Conservation (phyloP, 352 stramenopile species). For the Peronosclerospora sorghi region DNA sequence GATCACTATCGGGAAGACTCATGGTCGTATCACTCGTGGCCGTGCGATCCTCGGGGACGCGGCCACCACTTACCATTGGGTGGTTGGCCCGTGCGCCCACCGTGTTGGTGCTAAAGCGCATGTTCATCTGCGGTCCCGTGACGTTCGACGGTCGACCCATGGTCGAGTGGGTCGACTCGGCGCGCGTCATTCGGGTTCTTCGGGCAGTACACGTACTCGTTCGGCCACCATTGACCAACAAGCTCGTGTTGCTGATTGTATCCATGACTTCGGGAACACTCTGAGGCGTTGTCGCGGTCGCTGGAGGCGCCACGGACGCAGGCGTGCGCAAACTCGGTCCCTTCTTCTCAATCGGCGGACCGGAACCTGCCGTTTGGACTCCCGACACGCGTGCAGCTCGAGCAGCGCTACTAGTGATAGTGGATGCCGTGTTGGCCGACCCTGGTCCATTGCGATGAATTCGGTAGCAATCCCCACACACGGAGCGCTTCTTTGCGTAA, state of each 20-base stretch:
- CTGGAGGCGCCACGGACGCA: conserved; percentile 10
- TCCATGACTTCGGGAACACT: conserved; percentile 17
- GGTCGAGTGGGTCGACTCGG: conserved; percentile 42
- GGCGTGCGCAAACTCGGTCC: conserved; percentile 11
- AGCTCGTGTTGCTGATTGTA: conserved; percentile 20
- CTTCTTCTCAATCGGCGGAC: conserved; percentile 16
- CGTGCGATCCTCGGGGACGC: conserved; percentile 25
- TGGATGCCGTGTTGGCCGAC: conserved; percentile 18
- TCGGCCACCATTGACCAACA: conserved; percentile 15
- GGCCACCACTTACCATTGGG: conserved; percentile 10
- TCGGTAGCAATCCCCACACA: conserved; percentile 69
- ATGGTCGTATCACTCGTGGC: conserved; percentile 39
- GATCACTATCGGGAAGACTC: conserved; percentile 39
- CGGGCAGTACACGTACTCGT: conserved; percentile 13
- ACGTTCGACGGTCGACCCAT: conserved; percentile 32
- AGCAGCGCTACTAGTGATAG: conserved; percentile 4
- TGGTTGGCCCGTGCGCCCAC: conserved; percentile 15
- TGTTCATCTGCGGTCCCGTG: conserved; percentile 30
- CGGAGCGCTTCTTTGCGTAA: conserved; percentile 56
- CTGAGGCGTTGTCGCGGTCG: conserved; percentile 16
- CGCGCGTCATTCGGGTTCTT: conserved; percentile 21
- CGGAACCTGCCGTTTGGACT: conserved; percentile 14
- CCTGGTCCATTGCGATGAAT: conserved; percentile 48
- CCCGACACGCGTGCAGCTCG: conserved; percentile 16
- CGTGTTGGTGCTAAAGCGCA: conserved; percentile 38